These are phyloP conservation scores for Pachyrhizus erosus DNA, from an alignment of 306 rosid species.

Conservation along the genomic window DNA sequence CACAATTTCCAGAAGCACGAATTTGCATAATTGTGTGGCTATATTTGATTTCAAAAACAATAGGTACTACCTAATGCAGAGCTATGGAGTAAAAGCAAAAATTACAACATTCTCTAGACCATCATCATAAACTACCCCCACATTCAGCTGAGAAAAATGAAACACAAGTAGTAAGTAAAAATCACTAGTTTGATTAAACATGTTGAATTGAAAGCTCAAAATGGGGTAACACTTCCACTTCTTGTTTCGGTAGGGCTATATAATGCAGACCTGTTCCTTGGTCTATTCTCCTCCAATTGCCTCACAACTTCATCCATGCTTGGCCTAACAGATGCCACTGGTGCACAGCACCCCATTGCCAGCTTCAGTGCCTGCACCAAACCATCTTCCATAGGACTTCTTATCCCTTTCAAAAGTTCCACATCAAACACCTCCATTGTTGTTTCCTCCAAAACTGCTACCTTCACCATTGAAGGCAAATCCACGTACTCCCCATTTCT, in stretches of 20 bases:
- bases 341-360: slow-evolving; percentile 99
- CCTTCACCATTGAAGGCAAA: slow-evolving; percentile 93
- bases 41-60: slow-evolving; percentile 36
- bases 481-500: slow-evolving; percentile 76
- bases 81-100: slow-evolving; percentile 4
- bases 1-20: slow-evolving; percentile 3
- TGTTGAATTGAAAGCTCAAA: slow-evolving; percentile 58
- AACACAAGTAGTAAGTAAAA: slow-evolving; percentile 37
- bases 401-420: slow-evolving; percentile 85
- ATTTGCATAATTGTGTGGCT: slow-evolving; percentile 35
- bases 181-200: slow-evolving; percentile 45
- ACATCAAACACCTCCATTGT: slow-evolving; percentile 95
- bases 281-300: slow-evolving; percentile 98
- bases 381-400: slow-evolving; percentile 98
- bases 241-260: slow-evolving; percentile 98
- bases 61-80: slow-evolving; percentile 34
- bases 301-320: slow-evolving; percentile 96
- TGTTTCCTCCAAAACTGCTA: slow-evolving; percentile 92
- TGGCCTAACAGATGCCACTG: slow-evolving; percentile 93
- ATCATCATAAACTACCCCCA: slow-evolving; percentile 41
- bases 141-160: slow-evolving; percentile 33
- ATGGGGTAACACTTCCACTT: slow-evolving; percentile 95
- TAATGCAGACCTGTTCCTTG: slow-evolving; percentile 95
- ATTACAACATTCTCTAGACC: slow-evolving; percentile 35
- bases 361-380: slow-evolving; percentile 89